phyloP scores from a whole-genome alignment of 768 basidiomycete genomes.

The Suillus tomentosus region DNA sequence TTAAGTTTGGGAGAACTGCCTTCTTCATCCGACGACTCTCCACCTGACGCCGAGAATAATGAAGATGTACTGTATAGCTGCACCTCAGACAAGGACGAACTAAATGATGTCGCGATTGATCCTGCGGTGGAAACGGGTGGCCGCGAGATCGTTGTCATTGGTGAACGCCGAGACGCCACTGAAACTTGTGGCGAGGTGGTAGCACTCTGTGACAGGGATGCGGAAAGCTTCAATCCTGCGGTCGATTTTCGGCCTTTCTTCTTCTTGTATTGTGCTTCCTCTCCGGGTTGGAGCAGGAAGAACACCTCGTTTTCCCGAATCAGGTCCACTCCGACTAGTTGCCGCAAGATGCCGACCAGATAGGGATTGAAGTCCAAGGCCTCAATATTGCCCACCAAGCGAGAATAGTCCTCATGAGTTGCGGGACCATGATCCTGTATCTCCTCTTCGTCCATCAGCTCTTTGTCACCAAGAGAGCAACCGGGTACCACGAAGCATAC shows the following conservation, averaged over 20 bases:
- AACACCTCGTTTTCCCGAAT: constrained; percentile 66
- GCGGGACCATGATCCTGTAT: constrained; percentile 65
- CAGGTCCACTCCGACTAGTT: constrained; percentile 65
- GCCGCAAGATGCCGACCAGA: constrained; percentile 56
- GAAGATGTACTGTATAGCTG: constrained; percentile 27
- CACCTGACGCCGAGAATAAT: constrained; percentile 28
- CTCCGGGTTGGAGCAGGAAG: constrained; percentile 57
- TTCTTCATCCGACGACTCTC: constrained; percentile 24
- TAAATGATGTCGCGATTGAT: constrained; percentile 23
- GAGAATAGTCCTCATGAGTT: constrained; percentile 47
- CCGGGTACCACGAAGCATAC: constrained; percentile 70
- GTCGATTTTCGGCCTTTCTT: constrained; percentile 15
- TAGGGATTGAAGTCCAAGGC: constrained; percentile 51
- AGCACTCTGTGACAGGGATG: constrained; percentile 13
- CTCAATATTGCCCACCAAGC: constrained; percentile 51
- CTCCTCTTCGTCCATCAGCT: constrained; percentile 59
- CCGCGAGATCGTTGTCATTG: constrained; percentile 24
- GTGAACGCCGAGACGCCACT: constrained; percentile 20
- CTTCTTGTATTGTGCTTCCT: constrained; percentile 31
- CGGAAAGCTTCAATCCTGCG: constrained; percentile 4
- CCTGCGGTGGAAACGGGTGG: constrained; percentile 26
- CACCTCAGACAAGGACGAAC: constrained; percentile 18
- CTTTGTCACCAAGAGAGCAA: constrained; percentile 58
- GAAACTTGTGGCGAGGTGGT: constrained; percentile 11
- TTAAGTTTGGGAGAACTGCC: constrained; percentile 7